Evolutionary conservation across 2,329 filamentous ascomycete genomes (phyloP).

Genomic region (Anthostomella pinea): DNA sequence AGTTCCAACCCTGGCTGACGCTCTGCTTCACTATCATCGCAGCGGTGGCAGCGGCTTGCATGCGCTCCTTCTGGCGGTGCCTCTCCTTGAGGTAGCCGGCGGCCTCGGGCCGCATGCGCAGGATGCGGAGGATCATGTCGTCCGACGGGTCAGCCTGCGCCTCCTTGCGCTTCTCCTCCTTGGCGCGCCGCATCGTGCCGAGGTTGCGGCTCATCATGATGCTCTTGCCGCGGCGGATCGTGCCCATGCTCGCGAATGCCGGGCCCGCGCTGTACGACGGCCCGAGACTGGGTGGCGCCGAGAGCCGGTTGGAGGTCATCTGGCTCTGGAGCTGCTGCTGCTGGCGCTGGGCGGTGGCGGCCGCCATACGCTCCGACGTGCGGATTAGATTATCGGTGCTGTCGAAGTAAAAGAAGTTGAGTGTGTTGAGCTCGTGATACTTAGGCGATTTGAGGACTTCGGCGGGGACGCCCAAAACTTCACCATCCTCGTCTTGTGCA

Average conservation of each 20-base stretch:
- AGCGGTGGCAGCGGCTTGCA: slow-evolving; percentile 85
- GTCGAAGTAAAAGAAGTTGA: slow-evolving; percentile 99
- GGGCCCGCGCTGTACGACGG: slow-evolving; percentile 49
- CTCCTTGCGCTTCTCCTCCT: slow-evolving; percentile 93
- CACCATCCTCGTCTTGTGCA: slow-evolving; percentile 79
- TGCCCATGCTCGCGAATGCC: slow-evolving; percentile 64
- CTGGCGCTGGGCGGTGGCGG: slow-evolving; percentile 72
- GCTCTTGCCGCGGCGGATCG: slow-evolving; percentile 65
- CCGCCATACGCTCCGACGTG: slow-evolving; percentile 94
- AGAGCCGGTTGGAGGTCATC: slow-evolving; percentile 60
- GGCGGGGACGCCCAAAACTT: slow-evolving; percentile 82
- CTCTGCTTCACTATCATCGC: slow-evolving; percentile 95
- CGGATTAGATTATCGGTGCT: slow-evolving; percentile 86
- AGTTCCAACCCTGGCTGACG: slow-evolving; percentile 58
- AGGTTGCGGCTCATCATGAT: slow-evolving; percentile 95
- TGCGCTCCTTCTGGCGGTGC: slow-evolving; percentile 88
- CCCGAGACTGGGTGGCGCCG: slow-evolving; percentile 55
- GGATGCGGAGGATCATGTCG: slow-evolving; percentile 94
- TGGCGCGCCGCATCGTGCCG: slow-evolving; percentile 92
- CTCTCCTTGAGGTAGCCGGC: slow-evolving; percentile 83
- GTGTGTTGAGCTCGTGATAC: slow-evolving; percentile 92
- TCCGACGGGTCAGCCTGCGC: slow-evolving; percentile 95
- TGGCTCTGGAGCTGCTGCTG: slow-evolving; percentile 64
- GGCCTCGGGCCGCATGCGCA: slow-evolving; percentile 93
- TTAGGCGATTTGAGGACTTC: slow-evolving; percentile 95